A percentile compares a stretch with the other conserved stretches of the same genome.
phyloP scores from a whole-genome alignment of 805 yeast genomes.

The Pichia paraexigua region DNA sequence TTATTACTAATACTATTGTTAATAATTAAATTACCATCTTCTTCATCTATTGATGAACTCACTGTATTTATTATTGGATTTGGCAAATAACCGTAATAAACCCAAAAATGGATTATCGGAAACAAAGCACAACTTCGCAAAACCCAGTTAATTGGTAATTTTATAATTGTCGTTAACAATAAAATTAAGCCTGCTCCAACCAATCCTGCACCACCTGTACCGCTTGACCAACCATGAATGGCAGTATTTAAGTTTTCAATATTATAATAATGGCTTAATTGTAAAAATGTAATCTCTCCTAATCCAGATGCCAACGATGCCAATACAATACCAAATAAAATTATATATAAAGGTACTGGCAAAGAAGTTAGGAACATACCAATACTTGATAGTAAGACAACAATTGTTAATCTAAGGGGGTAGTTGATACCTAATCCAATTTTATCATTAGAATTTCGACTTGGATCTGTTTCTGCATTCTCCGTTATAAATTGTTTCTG shows the following conservation, averaged over 20 bases:
- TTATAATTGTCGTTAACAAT: constrained; percentile 62
- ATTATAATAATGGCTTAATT: constrained; percentile 71
- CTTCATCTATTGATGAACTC: background rate
- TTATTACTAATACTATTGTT: background rate
- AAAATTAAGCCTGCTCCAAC: constrained; percentile 70
- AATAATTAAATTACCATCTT: background rate
- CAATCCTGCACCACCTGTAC: constrained; percentile 95
- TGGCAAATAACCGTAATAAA: constrained; percentile 25
- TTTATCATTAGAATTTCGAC: background rate
- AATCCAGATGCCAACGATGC: constrained; percentile 84
- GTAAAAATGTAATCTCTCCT: constrained; percentile 86
- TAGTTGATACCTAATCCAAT: constrained; percentile 29
- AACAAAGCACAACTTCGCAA: constrained; percentile 46
- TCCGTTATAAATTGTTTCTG: background rate
- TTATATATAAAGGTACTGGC: constrained; percentile 28
- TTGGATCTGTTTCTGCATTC: constrained; percentile 39
- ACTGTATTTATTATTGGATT: background rate
- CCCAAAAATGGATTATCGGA: constrained; percentile 23
- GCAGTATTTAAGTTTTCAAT: constrained; percentile 29
- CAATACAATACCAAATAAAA: constrained; percentile 60
- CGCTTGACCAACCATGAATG: constrained; percentile 82
- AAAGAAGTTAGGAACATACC: constrained; percentile 73
- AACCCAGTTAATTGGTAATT: constrained; percentile 44
- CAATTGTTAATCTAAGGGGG: constrained; percentile 38
- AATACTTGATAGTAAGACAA: constrained; percentile 50